A percentile compares a stretch with the other conserved stretches of the same genome.
phyloP scores from a whole-genome alignment of 139 green algal genomes.

The Asterochloris sp. region DNA sequence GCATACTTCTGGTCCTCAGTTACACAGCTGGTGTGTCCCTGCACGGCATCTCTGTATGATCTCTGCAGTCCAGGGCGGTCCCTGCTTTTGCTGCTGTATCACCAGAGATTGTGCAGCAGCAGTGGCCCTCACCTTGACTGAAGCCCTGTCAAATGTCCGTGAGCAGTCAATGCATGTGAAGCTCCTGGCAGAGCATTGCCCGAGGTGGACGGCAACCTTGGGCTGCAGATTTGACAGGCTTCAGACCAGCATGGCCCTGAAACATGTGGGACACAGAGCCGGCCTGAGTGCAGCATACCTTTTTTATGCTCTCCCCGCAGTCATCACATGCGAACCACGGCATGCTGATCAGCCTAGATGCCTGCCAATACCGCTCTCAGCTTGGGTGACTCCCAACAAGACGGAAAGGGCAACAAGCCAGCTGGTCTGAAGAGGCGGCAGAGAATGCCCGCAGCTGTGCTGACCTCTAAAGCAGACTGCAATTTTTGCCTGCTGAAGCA shows the following conservation, averaged over 20 bases:
- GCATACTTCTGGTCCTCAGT: constrained; percentile 95
- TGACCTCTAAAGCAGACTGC: too few species aligned
- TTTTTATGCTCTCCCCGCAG: constrained; percentile 87
- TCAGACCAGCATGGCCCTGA: background rate
- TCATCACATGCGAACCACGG: constrained; percentile 34
- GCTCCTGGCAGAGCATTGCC: constrained; percentile 41
- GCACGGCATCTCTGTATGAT: too few species aligned
- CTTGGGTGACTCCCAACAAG: too few species aligned
- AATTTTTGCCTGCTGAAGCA: too few species aligned
- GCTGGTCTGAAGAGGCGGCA: too few species aligned
- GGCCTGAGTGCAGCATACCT: constrained; percentile 14
- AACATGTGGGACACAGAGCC: background rate
- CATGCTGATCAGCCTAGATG: too few species aligned
- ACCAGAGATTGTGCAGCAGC: background rate
- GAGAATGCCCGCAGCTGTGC: too few species aligned
- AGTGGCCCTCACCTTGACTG: constrained; percentile 38
- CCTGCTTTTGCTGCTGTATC: background rate
- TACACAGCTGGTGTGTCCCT: constrained; percentile 79
- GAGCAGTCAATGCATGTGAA: constrained; percentile 92
- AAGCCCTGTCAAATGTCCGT: constrained; percentile 60
- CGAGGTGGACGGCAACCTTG: constrained; percentile 71
- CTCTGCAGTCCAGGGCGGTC: background rate
- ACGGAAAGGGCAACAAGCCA: too few species aligned
- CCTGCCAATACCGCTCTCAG: too few species aligned
- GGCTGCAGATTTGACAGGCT: constrained; percentile 46